Percentiles rank a stretch among this genome's conserved stretches.
phyloP scores from a whole-genome alignment of 2,329 filamentous ascomycete genomes.

The Epichloe uncinata region DNA sequence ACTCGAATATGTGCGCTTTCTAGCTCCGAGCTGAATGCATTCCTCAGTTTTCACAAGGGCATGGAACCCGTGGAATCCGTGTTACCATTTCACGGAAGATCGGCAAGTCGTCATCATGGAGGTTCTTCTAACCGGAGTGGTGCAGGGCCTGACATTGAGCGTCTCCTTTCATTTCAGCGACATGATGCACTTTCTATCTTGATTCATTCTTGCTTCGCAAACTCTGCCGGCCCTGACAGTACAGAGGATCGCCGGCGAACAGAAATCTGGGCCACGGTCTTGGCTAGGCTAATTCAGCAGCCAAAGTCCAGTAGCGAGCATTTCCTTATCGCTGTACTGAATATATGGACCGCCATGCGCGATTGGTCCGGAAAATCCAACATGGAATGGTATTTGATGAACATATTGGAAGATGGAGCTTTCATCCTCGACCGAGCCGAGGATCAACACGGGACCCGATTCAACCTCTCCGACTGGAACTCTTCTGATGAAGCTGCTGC shows the following conservation, averaged over 20 bases:
- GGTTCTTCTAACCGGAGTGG: slow-evolving; percentile 29
- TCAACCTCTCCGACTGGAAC: slow-evolving; percentile 59
- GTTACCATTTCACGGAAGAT: slow-evolving; percentile 51
- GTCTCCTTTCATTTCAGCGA: slow-evolving; percentile 76
- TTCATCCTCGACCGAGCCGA: slow-evolving; percentile 81
- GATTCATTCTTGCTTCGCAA: slow-evolving; percentile 80
- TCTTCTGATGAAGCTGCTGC: slow-evolving; percentile 69
- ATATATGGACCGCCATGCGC: slow-evolving; percentile 74
- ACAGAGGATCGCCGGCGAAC: slow-evolving; percentile 67
- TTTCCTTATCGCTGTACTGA: slow-evolving; percentile 71
- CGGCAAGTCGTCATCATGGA: slow-evolving; percentile 31
- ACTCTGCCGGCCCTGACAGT: slow-evolving; percentile 69
- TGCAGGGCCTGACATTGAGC: slow-evolving; percentile 57
- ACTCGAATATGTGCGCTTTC: slow-evolving; percentile 65
- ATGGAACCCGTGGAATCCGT: slow-evolving; percentile 76
- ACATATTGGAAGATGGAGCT: slow-evolving; percentile 81
- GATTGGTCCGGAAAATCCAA: slow-evolving; percentile 84
- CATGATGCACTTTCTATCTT: slow-evolving; percentile 76
- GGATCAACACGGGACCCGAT: slow-evolving; percentile 58
- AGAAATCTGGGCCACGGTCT: slow-evolving; percentile 78
- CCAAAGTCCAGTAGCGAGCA: slow-evolving; percentile 65
- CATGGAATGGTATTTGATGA: slow-evolving; percentile 90
- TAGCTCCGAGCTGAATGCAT: slow-evolving; percentile 59
- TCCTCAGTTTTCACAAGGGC: slow-evolving; percentile 66
- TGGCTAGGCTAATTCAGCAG: slow-evolving; percentile 69